Conservation (phyloP, 169 alveolate genomes). For the Plasmodium knowlesi region DNA sequence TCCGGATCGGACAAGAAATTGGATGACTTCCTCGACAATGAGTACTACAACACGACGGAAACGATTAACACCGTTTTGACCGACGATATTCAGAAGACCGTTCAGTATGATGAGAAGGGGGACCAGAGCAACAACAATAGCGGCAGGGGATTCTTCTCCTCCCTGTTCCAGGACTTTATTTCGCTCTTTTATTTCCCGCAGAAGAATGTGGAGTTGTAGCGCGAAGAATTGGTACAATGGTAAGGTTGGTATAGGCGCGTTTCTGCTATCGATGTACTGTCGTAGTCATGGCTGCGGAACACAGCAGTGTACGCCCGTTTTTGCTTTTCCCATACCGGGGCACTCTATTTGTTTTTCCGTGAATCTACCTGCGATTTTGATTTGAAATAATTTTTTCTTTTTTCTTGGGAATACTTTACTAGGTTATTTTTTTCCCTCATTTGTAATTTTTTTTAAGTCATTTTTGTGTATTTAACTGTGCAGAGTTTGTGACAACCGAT, state of each 20-base stretch:
- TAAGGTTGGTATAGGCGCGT: not conserved
- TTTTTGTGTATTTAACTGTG: not conserved
- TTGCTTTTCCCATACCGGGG: not conserved
- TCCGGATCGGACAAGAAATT: slow-evolving; percentile 10
- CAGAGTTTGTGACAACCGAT: not conserved
- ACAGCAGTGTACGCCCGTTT: not conserved
- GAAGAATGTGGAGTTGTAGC: slow-evolving; percentile 31
- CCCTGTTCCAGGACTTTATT: slow-evolving; percentile 12
- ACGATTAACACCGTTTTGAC: not conserved
- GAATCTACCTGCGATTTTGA: not conserved
- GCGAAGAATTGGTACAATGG: not conserved
- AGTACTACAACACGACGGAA: slow-evolving; percentile 27
- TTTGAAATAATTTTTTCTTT: not conserved
- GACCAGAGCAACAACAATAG: slow-evolving; percentile 1
- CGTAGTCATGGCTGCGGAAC: not conserved
- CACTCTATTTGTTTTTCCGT: not conserved
- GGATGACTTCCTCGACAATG: slow-evolving; percentile 22
- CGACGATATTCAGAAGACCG: slow-evolving; percentile 27
- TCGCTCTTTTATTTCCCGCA: slow-evolving; percentile 45
- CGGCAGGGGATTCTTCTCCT: slow-evolving; percentile 21
- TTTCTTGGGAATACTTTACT: not conserved
- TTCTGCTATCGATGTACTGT: not conserved
- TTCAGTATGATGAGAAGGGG: slow-evolving; percentile 3
- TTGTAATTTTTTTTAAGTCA: not conserved
- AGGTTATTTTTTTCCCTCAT: not conserved